A percentile compares a stretch with the other conserved stretches of the same genome.
Evolutionary conservation across 2,329 filamentous ascomycete genomes (phyloP).

Genomic region (Talaromyces verruculosus): DNA sequence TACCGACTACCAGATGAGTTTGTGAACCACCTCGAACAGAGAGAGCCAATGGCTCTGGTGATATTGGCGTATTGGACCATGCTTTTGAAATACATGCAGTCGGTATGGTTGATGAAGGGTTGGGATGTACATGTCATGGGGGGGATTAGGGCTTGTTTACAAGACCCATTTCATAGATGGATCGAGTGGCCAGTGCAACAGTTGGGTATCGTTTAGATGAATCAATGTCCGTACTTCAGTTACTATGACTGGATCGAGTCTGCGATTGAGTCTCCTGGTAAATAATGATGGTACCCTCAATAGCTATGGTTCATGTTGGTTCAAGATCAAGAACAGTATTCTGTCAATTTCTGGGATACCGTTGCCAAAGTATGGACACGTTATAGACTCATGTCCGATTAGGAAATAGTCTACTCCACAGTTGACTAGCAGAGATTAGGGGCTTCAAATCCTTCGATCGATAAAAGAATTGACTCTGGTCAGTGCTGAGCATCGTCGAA

Average conservation of each 20-base stretch:
- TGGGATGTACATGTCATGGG: slow-evolving; percentile 37
- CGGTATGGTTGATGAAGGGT: slow-evolving; percentile 35
- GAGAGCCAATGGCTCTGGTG: slow-evolving; percentile 30
- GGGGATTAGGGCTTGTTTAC: slow-evolving; percentile 29
- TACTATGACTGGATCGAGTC: no score
- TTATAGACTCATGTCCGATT: no score
- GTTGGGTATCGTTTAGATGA: neutral
- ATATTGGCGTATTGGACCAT: slow-evolving; percentile 36
- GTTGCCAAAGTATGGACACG: no score
- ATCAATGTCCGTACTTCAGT: neutral
- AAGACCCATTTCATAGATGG: slow-evolving; percentile 19
- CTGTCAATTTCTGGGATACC: no score
- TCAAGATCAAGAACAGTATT: no score
- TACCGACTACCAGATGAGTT: neutral
- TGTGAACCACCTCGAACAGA: slow-evolving; percentile 27
- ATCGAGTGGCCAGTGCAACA: slow-evolving; percentile 14
- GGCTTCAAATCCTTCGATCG: neutral
- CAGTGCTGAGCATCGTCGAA: neutral
- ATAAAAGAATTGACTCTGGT: neutral
- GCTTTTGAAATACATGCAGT: slow-evolving; percentile 33
- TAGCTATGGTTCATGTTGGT: no score
- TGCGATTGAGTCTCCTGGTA: no score
- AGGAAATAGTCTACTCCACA: neutral
- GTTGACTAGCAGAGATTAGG: neutral
- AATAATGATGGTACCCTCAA: no score